Base-by-base conservation (phyloP, 2,329 filamentous ascomycete genomes). In the Microdochium trichocladiopsis region DNA sequence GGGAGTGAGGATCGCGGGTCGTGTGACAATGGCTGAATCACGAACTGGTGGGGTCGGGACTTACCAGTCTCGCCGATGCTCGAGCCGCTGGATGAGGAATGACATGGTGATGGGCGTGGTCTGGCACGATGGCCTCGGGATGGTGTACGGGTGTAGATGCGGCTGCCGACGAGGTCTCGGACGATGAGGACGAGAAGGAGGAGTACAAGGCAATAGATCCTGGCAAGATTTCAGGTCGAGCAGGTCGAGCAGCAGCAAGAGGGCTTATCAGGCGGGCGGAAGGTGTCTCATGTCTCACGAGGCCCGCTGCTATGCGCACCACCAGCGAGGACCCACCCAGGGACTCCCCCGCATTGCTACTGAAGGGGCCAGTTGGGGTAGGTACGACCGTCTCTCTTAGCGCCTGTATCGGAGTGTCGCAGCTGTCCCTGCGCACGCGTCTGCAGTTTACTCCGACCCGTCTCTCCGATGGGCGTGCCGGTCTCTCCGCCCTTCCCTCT, bases 21-120 rank as follows among this genome's bases (percentile, higher is more conserved):
- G 50, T 25, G 51, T 48, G 37, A n/a, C 31, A 11, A 48, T 25
- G 50, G 22, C 23, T 22, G 37, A 49, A n/a, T 48, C n/a, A 12
- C 45, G 31, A 43, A 25, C 22, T 22, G 8, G 8, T 36, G 23
- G 57, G 33, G 33, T 47, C 60, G 51, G 48, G 50, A 62, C 78
- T 66, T 73, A 90, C 88, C 87, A 88, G 67, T 86, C 84, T 55
- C 78, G 78, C 59, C 78, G 79, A 67, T 91, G 87, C 62, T 87
- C 80, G 60, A 90, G 76, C 63, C 90, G 90, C 54, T 76, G 72
- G 41, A 69, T 58, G 33, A 76, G 66, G 55, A 75, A 71, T 28
- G 72, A 66, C 69, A 73, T 75, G 33, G 52, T 58, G n/a, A n/a
- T 49, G 21, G 47, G 37, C 25, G 49, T 41, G 51, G 21, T 22